Conservation (phyloP, 495 filamentous ascomycete species). For the Hypoxylon lenormandii region DNA sequence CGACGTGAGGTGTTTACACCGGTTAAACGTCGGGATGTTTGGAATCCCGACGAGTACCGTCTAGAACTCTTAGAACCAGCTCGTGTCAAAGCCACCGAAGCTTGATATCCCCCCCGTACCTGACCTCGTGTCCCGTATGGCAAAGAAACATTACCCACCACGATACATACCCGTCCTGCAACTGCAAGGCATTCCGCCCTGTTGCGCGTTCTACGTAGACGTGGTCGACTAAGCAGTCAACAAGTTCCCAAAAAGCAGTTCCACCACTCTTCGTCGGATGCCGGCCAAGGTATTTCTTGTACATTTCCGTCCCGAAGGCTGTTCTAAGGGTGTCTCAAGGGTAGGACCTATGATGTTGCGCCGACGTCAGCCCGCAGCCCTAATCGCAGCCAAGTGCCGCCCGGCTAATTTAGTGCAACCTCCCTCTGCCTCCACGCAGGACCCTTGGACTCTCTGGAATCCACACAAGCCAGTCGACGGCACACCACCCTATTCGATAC, state of each 20-base stretch:
- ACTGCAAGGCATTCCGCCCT: not conserved
- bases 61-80: not conserved
- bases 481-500: not conserved
- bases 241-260: not conserved
- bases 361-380: slow-evolving; percentile 47
- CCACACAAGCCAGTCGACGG: not conserved
- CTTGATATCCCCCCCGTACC: slow-evolving; percentile 11
- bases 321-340: not conserved
- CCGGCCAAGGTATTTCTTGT: slow-evolving; percentile 16
- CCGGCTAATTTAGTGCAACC: slow-evolving; percentile 26
- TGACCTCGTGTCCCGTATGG: slow-evolving; percentile 20
- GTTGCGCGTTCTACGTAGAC: slow-evolving; percentile 4
- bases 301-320: slow-evolving; percentile 24
- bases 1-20: too few relatives aligned
- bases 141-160: slow-evolving; percentile 6
- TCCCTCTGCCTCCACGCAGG: slow-evolving; percentile 13
- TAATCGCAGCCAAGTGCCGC: slow-evolving; percentile 26
- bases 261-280: not conserved
- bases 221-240: not conserved
- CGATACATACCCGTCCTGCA: slow-evolving; percentile 4
- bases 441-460: slow-evolving; percentile 25
- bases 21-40: too few relatives aligned
- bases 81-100: slow-evolving; percentile 16
- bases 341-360: slow-evolving; percentile 39
- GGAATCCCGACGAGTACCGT: too few relatives aligned